These are phyloP conservation scores for Aureobasidium sp. DNA, from an alignment of 2,329 filamentous ascomycete species.

Conservation along the genomic window DNA sequence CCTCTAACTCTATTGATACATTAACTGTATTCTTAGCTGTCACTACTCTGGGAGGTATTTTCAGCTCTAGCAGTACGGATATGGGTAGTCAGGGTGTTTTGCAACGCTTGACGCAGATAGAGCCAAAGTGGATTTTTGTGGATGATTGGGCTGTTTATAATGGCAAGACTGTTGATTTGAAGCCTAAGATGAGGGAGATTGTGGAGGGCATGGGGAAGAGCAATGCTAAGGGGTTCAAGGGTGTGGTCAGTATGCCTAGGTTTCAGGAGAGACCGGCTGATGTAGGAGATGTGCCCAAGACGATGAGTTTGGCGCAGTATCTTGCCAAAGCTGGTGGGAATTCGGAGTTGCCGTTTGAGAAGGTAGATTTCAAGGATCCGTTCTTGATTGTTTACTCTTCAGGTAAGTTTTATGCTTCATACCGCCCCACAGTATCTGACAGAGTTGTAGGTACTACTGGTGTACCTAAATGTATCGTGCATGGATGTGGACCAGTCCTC, in stretches of 20 bases:
- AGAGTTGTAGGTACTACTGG: constrained; percentile 64
- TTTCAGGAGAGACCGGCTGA: constrained; percentile 52
- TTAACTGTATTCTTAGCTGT: constrained; percentile 62
- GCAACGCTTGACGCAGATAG: constrained; percentile 64
- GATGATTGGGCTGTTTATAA: constrained; percentile 77
- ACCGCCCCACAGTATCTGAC: neutral
- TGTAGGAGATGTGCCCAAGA: constrained; percentile 43
- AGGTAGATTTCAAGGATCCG: constrained; percentile 62
- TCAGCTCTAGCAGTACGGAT: constrained; percentile 69
- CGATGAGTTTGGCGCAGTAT: constrained; percentile 36
- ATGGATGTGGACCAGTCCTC: constrained; percentile 59
- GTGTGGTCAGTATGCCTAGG: constrained; percentile 57
- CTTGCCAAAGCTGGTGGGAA: constrained; percentile 30
- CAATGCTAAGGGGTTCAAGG: constrained; percentile 44
- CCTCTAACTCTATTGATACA: constrained; percentile 66
- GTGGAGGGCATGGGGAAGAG: constrained; percentile 49
- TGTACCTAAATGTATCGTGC: constrained; percentile 76
- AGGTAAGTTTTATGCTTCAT: neutral
- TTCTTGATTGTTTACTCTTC: constrained; percentile 60
- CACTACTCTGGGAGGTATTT: constrained; percentile 62
- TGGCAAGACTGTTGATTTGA: constrained; percentile 62
- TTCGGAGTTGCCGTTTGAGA: constrained; percentile 44
- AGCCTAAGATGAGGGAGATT: constrained; percentile 61
- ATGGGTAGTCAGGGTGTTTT: constrained; percentile 74
- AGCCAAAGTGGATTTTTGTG: constrained; percentile 73